Base-by-base conservation (phyloP, 2,329 filamentous ascomycete genomes). In the Trichophyton simii region DNA sequence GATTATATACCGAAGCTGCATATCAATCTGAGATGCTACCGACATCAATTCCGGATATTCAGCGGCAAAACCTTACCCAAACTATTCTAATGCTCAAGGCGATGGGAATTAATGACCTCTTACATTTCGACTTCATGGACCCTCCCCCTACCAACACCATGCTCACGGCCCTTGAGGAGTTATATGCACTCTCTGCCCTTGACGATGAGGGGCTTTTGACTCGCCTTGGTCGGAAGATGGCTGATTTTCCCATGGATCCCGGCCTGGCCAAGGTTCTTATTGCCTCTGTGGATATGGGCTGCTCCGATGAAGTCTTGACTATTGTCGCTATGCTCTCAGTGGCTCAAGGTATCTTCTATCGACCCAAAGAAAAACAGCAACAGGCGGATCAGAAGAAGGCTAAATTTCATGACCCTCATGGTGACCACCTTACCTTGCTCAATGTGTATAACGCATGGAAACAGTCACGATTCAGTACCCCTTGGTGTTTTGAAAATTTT, bases 401-500 rank as follows among this genome's bases (percentile, higher is more conserved):
- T 66, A 96, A 96, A 72, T 99, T 99, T 76, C 90, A 96, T 76
- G 94, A 99, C 69, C 88, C 92, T 0, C 85, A 90, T 61, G 94
- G 94, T 59, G 94, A 99, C 71, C 94, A 99, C 70, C 80, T 99
- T 11, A 99, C 94, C 0, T 80, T 97, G 0, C 83, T 99, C 50
- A 99, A 99, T 68, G 91, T 99, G 0, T 99, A 95, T 78, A 96
- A 96, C 70, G 86, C 83, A n/a, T 99, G 94, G 94, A 96, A 96
- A 73, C 82, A 86, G 52, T 87, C 85, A 65, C 86, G 87, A 5
- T 95, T 84, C 75, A 88, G 85, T 58, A 89, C 85, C 62, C 86
- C 91, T 0, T 99, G 94, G 94, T 97, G 94, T 72, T 92, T 90
- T 67, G 95, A 99, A 71, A 96, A 99, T 74, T 99, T 95, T 72